Evolutionary conservation across 768 basidiomycete genomes (phyloP).

Genomic region (Psilocybe subaeruginosa): DNA sequence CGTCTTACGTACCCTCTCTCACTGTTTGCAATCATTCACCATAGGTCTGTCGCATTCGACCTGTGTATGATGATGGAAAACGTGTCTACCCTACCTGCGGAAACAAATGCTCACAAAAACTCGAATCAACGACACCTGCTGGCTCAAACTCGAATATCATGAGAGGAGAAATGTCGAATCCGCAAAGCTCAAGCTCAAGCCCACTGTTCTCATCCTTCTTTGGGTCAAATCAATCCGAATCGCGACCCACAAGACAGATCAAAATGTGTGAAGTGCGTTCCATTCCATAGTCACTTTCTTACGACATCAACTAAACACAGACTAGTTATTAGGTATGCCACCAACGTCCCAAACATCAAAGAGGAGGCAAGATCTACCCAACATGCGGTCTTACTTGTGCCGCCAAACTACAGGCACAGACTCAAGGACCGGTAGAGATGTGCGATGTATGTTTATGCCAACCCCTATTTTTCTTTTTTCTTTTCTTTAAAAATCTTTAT

Average conservation of each 20-base stretch:
- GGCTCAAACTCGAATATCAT: not conserved
- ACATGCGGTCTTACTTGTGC: slow-evolving; percentile 25
- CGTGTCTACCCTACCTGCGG: not conserved
- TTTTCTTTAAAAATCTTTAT: not conserved
- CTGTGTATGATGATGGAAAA: slow-evolving; percentile 1
- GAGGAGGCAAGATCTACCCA: slow-evolving; percentile 22
- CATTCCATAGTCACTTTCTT: not conserved
- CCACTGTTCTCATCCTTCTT: not conserved
- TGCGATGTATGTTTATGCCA: slow-evolving; percentile 1
- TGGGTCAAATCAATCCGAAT: not conserved
- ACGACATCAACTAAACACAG: not conserved
- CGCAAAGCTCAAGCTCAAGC: not conserved
- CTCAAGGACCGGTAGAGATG: slow-evolving; percentile 1
- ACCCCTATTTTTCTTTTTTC: not conserved
- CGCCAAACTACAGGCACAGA: not conserved
- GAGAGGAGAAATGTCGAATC: not conserved
- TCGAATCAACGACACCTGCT: not conserved
- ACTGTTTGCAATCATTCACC: not conserved
- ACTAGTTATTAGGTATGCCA: slow-evolving; percentile 17
- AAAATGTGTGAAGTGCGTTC: slow-evolving; percentile 7
- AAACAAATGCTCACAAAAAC: not conserved
- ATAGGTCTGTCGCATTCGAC: slow-evolving; percentile 8
- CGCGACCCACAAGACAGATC: not conserved
- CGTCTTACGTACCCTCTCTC: too few species aligned
- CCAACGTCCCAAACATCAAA: slow-evolving; percentile 17